Evolutionary conservation across 306 rosid species (phyloP), one percentile per base, ranked within the genome.

Genomic region (Acacia acuminata): DNA sequence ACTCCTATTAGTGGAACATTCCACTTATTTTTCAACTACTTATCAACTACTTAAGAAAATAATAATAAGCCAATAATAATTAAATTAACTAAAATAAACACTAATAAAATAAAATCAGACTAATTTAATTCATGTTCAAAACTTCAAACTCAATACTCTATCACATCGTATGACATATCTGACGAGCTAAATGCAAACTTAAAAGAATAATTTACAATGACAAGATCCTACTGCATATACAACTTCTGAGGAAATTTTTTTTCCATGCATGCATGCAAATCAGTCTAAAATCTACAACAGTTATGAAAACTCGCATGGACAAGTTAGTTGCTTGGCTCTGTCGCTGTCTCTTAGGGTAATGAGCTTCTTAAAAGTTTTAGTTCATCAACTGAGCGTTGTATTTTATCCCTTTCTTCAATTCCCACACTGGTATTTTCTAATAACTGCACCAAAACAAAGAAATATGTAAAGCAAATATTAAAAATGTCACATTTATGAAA

Each of bases 391-490:
- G 89, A 81, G 32, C 84, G 45, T 79, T 65, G 87, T 14, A 91
- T 19, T 68, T 81, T 79, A 76, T 90, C 91, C 77, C 50, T 88
- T 86, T 79, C 93, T 84, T 90, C 97, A 53, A 91, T 85, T 56
- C 83, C 72, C 89, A 76, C 40, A 69, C 78, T 73, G 75, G 68
- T 81, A 75, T 71, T 77, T 71, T 78, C 81, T 2, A 53, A 85
- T 24, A 92, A 81, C 98, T 94, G 90, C 85, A 88, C 73, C 15
- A 73, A 51, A 63, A 50, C 43, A 64, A 56, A 65, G 66, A 84
- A 60, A 11, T n/a, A 40, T 38, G 20, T 15, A 43, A 42, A 71
- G 22, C 43, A 75, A 66, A 38, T 67, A 67, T 38, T 16, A 7
- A 67, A 66, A 79, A 38, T 20, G 53, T 9, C 48, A 45, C 24